A percentile compares a stretch with the other conserved stretches of the same genome.
Conservation (phyloP, 2,329 filamentous ascomycete genomes). For the Penicillium sp. region DNA sequence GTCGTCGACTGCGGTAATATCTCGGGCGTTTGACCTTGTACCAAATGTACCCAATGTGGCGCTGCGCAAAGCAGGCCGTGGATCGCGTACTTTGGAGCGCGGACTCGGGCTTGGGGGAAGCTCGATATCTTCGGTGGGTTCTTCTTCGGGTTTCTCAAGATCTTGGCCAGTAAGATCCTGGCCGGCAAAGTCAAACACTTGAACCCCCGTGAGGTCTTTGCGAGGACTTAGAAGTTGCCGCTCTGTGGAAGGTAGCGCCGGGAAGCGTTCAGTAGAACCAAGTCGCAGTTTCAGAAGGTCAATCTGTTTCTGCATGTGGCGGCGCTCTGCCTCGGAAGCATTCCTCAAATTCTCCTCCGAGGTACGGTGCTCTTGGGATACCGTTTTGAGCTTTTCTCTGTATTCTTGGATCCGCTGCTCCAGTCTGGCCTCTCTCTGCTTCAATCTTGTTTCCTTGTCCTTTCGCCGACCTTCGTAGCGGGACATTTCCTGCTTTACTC, state of each 20-base stretch:
- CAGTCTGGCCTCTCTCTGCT: slow-evolving; percentile 40
- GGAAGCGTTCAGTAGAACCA: slow-evolving; percentile 28
- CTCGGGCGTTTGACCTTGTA: slow-evolving; percentile 22
- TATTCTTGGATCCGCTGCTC: slow-evolving; percentile 43
- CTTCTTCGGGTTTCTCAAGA: slow-evolving; percentile 19
- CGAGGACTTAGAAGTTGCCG: slow-evolving; percentile 28
- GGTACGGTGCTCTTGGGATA: slow-evolving; percentile 36
- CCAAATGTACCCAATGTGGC: slow-evolving; percentile 23
- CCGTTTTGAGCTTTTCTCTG: slow-evolving; percentile 38
- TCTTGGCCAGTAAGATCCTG: slow-evolving; percentile 25
- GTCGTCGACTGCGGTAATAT: slow-evolving; percentile 27
- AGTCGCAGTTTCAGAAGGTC: slow-evolving; percentile 36
- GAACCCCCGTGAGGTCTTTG: slow-evolving; percentile 31
- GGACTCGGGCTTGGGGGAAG: slow-evolving; percentile 37
- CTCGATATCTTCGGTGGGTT: slow-evolving; percentile 33
- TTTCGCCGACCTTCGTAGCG: slow-evolving; percentile 44
- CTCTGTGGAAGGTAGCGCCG: slow-evolving; percentile 18
- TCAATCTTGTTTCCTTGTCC: slow-evolving; percentile 43
- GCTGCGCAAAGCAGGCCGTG: slow-evolving; percentile 14
- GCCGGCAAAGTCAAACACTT: slow-evolving; percentile 15
- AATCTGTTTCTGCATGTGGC: slow-evolving; percentile 40
- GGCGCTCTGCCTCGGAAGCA: slow-evolving; percentile 38
- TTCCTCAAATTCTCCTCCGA: slow-evolving; percentile 36
- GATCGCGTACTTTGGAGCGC: slow-evolving; percentile 32
- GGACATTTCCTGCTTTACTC: slow-evolving; percentile 44